phyloP scores from a whole-genome alignment of 1,284 basidiomycete species.

The Ustilago hordei region DNA sequence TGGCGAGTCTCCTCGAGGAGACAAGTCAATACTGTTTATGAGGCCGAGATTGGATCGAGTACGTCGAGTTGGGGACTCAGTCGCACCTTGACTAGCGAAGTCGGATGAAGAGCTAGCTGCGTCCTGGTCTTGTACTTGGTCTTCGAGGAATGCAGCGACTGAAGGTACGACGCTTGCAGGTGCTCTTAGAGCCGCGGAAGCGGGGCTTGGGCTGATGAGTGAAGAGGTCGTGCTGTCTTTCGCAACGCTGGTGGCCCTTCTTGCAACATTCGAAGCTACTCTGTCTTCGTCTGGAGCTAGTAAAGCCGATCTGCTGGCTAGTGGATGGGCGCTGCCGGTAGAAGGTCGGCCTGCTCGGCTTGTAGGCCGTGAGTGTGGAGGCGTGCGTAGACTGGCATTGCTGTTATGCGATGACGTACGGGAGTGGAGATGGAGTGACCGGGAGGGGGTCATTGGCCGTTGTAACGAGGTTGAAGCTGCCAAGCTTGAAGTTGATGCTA shows the following conservation, averaged over 20 bases:
- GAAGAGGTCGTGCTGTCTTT: conserved; percentile 4
- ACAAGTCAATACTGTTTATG: not conserved
- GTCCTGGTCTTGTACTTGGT: conserved; percentile 21
- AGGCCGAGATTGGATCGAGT: conserved; percentile 18
- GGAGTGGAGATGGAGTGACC: conserved; percentile 24
- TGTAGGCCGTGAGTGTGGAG: conserved; percentile 35
- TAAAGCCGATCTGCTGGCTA: conserved; percentile 24
- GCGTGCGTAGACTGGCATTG: conserved; percentile 30
- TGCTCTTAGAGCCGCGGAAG: conserved; percentile 3
- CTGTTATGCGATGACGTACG: conserved; percentile 31
- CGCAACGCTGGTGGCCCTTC: conserved; percentile 9
- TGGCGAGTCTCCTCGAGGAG: not conserved
- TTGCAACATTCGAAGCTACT: not conserved
- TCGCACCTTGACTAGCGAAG: not conserved
- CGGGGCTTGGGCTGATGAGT: conserved; percentile 28
- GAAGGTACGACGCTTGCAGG: conserved; percentile 16
- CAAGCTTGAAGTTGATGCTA: conserved; percentile 3
- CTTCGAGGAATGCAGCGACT: conserved; percentile 36
- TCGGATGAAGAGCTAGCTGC: not conserved
- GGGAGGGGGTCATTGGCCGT: conserved; percentile 32
- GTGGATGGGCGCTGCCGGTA: conserved; percentile 9
- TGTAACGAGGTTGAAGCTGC: conserved; percentile 7
- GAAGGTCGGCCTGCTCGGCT: conserved; percentile 36
- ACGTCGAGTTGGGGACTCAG: conserved; percentile 26
- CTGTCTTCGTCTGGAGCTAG: conserved; percentile 17